These are phyloP conservation scores for Pseudogymnoascus sp. DNA, from an alignment of 2,329 filamentous ascomycete genomes.

Conservation along the genomic window DNA sequence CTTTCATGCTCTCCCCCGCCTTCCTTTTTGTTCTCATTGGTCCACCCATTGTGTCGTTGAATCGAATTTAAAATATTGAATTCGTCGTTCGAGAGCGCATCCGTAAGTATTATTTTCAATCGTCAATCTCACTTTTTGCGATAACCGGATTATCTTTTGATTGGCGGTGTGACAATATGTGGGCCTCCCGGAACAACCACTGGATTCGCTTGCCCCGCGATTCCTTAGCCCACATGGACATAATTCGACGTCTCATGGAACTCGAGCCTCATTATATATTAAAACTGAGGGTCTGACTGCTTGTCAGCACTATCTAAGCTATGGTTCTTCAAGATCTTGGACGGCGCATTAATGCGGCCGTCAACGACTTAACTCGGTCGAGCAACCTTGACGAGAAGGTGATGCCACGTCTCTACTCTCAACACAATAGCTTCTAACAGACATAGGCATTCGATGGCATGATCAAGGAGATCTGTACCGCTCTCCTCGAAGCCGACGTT, in stretches of 20 bases:
- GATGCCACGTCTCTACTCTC: constrained; percentile 1
- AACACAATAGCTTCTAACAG: constrained; percentile 30
- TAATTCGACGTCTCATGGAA: constrained; percentile 6
- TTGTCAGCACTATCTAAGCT: constrained; percentile 19
- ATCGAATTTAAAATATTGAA: neutral
- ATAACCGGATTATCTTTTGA: constrained; percentile 8
- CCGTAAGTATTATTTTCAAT: constrained; percentile 3
- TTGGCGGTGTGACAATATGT: neutral
- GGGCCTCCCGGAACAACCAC: constrained; percentile 4
- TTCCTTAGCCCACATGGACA: constrained; percentile 3
- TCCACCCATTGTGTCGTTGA: constrained; percentile 24
- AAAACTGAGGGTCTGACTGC: neutral
- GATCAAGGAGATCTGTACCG: constrained; percentile 96
- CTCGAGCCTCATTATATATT: neutral
- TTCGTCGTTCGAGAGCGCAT: neutral
- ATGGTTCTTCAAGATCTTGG: constrained; percentile 99
- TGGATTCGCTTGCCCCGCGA: constrained; percentile 9
- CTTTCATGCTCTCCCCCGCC: constrained; percentile 49
- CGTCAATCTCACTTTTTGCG: constrained; percentile 9
- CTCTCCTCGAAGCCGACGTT: constrained; percentile 92
- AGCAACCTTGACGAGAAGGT: constrained; percentile 96
- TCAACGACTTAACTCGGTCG: constrained; percentile 85
- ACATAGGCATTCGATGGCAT: constrained; percentile 85
- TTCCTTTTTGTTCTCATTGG: constrained; percentile 44
- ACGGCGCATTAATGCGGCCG: constrained; percentile 94